Evolutionary conservation across 768 basidiomycete genomes (phyloP).

Genomic region (Dentipellis fragilis): DNA sequence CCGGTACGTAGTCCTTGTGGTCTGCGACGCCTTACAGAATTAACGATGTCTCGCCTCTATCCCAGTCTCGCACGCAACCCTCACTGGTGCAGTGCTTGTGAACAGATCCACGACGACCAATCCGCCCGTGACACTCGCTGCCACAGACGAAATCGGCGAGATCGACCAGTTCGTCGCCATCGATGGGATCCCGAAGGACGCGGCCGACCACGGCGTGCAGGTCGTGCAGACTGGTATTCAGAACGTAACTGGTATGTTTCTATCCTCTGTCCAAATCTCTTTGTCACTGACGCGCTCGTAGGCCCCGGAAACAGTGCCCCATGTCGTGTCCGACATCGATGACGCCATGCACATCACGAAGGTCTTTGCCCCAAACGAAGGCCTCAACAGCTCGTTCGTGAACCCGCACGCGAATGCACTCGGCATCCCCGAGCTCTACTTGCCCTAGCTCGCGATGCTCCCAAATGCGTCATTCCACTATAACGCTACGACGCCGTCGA

Average conservation of each 20-base stretch:
- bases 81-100: constrained; percentile 10
- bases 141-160: constrained; percentile 14
- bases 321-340: constrained; percentile 26
- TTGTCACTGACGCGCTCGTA: constrained; percentile 14
- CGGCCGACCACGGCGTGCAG: not conserved
- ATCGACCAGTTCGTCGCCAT: constrained; percentile 11
- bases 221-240: not conserved
- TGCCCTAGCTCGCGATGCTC: constrained; percentile 16
- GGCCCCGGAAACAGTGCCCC: constrained; percentile 19
- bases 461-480: constrained; percentile 24
- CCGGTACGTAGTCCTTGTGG: not conserved
- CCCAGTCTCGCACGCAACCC: constrained; percentile 12
- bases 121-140: constrained; percentile 10
- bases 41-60: constrained; percentile 12
- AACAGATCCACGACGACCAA: constrained; percentile 13
- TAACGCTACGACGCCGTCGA: constrained; percentile 24
- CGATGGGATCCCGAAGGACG: not conserved
- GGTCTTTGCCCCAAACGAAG: constrained; percentile 23
- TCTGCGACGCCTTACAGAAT: not conserved
- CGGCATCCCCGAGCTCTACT: constrained; percentile 20
- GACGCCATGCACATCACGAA: constrained; percentile 25
- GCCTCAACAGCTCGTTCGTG: constrained; percentile 23
- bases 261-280: not conserved
- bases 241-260: not conserved
- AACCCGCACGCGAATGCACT: constrained; percentile 19